Percentiles rank a stretch among this genome's conserved stretches.
Conservation (phyloP, 441 rosid species). For the Aquilaria agallochum region DNA sequence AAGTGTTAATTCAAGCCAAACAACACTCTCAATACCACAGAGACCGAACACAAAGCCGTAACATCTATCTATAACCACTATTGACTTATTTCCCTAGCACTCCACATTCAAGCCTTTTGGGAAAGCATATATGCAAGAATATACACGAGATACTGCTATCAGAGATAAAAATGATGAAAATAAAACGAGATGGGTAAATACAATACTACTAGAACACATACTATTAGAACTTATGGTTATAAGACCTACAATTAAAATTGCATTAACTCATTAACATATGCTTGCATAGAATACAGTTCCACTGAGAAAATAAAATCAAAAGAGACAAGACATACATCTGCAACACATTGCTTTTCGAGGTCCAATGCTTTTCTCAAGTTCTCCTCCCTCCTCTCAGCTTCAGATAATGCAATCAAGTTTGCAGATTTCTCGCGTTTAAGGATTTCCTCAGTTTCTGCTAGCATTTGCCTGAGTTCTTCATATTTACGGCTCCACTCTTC, state of each 20-base stretch:
- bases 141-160: no score
- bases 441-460: conserved; percentile 64
- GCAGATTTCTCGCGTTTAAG: conserved; percentile 67
- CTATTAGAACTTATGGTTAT: no score
- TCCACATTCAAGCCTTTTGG: no score
- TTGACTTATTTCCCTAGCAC: no score
- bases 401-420: conserved; percentile 55
- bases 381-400: conserved; percentile 66
- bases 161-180: no score
- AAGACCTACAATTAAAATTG: background rate
- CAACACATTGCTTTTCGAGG: conserved; percentile 54
- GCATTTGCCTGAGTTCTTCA: conserved; percentile 48
- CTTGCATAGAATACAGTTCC: background rate
- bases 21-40: no score
- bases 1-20: no score
- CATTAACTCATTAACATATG: background rate
- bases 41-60: no score
- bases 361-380: conserved; percentile 58
- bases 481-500: conserved; percentile 52
- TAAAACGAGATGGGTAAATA: no score
- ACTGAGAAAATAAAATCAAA: conserved; percentile 1
- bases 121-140: no score
- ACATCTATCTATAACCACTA: no score
- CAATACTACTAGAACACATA: no score
- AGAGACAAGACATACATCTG: conserved; percentile 44